These are phyloP conservation scores for Hemileccinum rubropunctum DNA, from an alignment of 768 basidiomycete genomes.

Conservation along the genomic window DNA sequence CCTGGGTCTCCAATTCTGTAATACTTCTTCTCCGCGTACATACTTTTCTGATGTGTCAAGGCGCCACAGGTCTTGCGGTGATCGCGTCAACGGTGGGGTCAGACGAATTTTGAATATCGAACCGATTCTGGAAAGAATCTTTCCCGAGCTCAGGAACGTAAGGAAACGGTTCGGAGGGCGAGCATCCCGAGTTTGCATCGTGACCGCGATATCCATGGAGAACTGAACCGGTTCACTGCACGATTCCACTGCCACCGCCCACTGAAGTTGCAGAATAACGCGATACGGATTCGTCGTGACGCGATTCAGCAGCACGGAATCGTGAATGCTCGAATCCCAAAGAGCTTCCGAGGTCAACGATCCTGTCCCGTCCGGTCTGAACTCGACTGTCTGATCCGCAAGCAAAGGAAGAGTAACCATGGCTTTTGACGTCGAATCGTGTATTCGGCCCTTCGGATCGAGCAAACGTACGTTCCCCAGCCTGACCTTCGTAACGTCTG, in stretches of 20 bases:
- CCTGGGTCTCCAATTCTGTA: slow-evolving; percentile 83
- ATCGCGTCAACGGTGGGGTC: slow-evolving; percentile 81
- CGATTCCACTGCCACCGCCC: slow-evolving; percentile 77
- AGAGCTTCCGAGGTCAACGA: slow-evolving; percentile 63
- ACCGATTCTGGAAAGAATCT: slow-evolving; percentile 74
- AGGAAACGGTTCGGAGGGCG: slow-evolving; percentile 77
- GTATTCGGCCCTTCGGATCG: slow-evolving; percentile 77
- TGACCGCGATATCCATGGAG: slow-evolving; percentile 80
- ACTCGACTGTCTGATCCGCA: slow-evolving; percentile 70
- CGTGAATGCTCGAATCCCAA: slow-evolving; percentile 94
- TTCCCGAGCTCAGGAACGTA: slow-evolving; percentile 73
- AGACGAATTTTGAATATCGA: slow-evolving; percentile 82
- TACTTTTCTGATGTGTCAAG: slow-evolving; percentile 94
- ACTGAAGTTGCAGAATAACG: slow-evolving; percentile 73
- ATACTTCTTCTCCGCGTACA: slow-evolving; percentile 85
- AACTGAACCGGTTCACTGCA: slow-evolving; percentile 88
- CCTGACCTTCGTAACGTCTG: slow-evolving; percentile 68
- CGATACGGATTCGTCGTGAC: slow-evolving; percentile 78
- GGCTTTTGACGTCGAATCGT: slow-evolving; percentile 71
- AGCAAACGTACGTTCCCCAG: slow-evolving; percentile 84
- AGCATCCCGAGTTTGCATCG: slow-evolving; percentile 82
- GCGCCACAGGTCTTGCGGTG: slow-evolving; percentile 88
- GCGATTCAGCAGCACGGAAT: slow-evolving; percentile 80
- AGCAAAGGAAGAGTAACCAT: slow-evolving; percentile 72
- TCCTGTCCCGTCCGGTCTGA: slow-evolving; percentile 83